These are phyloP conservation scores for Pyrenochaeta sp. DNA, from an alignment of 2,329 filamentous ascomycete species.

Conservation along the genomic window DNA sequence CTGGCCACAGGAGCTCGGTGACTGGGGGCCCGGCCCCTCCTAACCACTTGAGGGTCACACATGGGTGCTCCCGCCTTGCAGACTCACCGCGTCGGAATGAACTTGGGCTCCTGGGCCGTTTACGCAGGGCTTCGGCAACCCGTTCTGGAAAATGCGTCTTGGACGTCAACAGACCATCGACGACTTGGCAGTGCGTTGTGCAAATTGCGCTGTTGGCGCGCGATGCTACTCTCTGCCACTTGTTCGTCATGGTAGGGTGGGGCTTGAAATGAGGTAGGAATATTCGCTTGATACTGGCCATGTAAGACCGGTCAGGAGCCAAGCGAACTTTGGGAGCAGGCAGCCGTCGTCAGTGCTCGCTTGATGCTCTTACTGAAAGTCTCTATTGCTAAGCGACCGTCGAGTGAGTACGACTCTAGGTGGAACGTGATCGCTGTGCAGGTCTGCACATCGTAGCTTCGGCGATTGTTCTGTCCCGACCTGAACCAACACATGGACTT, in stretches of 20 bases:
- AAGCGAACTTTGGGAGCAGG: background rate
- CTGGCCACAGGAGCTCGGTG: constrained; percentile 13
- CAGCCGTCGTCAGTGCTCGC: background rate
- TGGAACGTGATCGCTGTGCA: background rate
- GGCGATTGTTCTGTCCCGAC: background rate
- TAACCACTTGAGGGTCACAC: constrained; percentile 21
- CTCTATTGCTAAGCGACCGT: background rate
- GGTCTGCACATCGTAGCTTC: background rate
- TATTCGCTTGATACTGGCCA: constrained; percentile 2
- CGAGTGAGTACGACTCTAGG: background rate
- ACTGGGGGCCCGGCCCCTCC: constrained; percentile 14
- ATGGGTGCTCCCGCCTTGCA: constrained; percentile 24
- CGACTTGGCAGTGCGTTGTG: constrained; percentile 13
- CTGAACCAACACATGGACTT: constrained; percentile 1
- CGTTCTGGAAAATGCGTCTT: constrained; percentile 1
- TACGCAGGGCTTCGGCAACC: background rate
- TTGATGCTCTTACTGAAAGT: background rate
- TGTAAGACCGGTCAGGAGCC: background rate
- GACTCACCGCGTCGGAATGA: constrained; percentile 32
- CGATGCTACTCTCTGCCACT: constrained; percentile 10
- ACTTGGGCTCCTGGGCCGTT: constrained; percentile 11
- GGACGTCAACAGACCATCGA: constrained; percentile 8
- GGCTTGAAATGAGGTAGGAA: constrained; percentile 15
- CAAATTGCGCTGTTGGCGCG: constrained; percentile 14
- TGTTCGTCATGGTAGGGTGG: constrained; percentile 6